A percentile compares a stretch with the other conserved stretches of the same genome.
phyloP scores from a whole-genome alignment of 2,329 filamentous ascomycete genomes.

The Aphanocladium album region DNA sequence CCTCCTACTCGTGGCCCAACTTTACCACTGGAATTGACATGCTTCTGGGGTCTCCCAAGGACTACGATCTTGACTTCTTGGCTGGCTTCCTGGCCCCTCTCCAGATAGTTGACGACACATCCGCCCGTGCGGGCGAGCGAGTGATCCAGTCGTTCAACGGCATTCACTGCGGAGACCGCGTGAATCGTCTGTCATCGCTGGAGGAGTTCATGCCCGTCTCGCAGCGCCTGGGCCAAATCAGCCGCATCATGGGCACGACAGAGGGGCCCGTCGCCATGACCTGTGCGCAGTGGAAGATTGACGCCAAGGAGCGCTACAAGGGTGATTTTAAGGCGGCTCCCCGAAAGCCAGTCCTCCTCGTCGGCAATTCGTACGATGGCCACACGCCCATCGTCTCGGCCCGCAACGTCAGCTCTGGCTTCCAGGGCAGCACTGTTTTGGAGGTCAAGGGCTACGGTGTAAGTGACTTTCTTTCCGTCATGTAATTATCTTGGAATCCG shows the following conservation, averaged over 20 bases:
- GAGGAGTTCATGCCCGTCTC: slow-evolving; percentile 24
- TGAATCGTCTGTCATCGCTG: slow-evolving; percentile 21
- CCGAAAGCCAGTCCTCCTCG: slow-evolving; percentile 30
- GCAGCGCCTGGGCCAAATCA: slow-evolving; percentile 20
- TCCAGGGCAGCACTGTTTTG: slow-evolving; percentile 33
- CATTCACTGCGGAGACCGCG: slow-evolving; percentile 33
- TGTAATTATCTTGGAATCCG: background rate
- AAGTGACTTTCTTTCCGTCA: slow-evolving; percentile 21
- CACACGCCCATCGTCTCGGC: slow-evolving; percentile 35
- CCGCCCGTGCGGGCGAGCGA: background rate
- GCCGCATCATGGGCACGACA: slow-evolving; percentile 24
- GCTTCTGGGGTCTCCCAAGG: slow-evolving; percentile 6
- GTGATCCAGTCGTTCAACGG: slow-evolving; percentile 15
- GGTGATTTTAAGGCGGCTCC: slow-evolving; percentile 29
- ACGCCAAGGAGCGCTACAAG: slow-evolving; percentile 31
- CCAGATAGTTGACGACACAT: background rate
- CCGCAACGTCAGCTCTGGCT: slow-evolving; percentile 29
- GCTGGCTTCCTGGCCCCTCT: background rate
- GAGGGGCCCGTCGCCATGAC: slow-evolving; percentile 15
- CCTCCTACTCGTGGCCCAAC: slow-evolving; percentile 16
- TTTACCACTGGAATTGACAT: slow-evolving; percentile 14
- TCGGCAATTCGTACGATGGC: slow-evolving; percentile 34
- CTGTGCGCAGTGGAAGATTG: slow-evolving; percentile 35
- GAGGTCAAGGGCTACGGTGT: slow-evolving; percentile 32
- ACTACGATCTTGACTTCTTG: background rate